Evolutionary conservation across 192 early-diverging fungal genomes (phyloP).

Genomic region (Radiomyces spectabilis): DNA sequence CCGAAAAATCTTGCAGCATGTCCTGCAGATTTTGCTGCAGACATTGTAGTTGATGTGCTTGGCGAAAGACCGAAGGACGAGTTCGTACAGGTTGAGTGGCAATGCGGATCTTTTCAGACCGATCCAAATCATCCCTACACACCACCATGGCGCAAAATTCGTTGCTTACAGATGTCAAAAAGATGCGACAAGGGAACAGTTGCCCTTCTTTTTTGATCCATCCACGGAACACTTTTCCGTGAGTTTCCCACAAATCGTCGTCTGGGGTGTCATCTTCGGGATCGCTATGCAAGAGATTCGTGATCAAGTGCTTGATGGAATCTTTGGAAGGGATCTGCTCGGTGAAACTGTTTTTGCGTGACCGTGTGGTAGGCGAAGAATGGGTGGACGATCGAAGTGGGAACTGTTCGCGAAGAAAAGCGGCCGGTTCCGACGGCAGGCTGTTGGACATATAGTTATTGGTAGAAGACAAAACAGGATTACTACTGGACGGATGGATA

Average conservation of each 20-base stretch:
- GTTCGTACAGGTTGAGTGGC: too few species aligned
- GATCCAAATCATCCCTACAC: slow-evolving; percentile 5
- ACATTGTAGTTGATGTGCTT: not conserved
- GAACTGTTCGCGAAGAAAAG: not conserved
- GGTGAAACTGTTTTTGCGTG: slow-evolving; percentile 3
- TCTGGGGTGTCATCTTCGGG: too few species aligned
- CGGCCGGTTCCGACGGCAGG: not conserved
- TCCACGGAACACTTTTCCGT: slow-evolving; percentile 8
- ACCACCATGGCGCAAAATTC: slow-evolving; percentile 8
- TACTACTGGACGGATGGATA: not conserved
- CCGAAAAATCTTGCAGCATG: slow-evolving; percentile 9
- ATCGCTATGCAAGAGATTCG: slow-evolving; percentile 4
- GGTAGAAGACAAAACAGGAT: too few species aligned
- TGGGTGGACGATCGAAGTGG: not conserved
- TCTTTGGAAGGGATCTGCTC: not conserved
- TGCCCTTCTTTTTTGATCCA: slow-evolving; percentile 5
- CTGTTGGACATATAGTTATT: slow-evolving; percentile 1
- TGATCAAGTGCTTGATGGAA: slow-evolving; percentile 5
- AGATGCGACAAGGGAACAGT: slow-evolving; percentile 1
- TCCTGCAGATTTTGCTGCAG: not conserved
- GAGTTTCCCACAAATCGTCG: too few species aligned
- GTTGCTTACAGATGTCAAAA: not conserved
- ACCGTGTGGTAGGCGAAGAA: slow-evolving; percentile 5
- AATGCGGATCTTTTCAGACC: too few species aligned
- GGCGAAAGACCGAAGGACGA: too few species aligned